Percentiles rank a stretch among this genome's conserved stretches.
These are phyloP conservation scores for Fusarium sterilihyphosum DNA, from an alignment of 2,329 filamentous ascomycete genomes.

Conservation along the genomic window DNA sequence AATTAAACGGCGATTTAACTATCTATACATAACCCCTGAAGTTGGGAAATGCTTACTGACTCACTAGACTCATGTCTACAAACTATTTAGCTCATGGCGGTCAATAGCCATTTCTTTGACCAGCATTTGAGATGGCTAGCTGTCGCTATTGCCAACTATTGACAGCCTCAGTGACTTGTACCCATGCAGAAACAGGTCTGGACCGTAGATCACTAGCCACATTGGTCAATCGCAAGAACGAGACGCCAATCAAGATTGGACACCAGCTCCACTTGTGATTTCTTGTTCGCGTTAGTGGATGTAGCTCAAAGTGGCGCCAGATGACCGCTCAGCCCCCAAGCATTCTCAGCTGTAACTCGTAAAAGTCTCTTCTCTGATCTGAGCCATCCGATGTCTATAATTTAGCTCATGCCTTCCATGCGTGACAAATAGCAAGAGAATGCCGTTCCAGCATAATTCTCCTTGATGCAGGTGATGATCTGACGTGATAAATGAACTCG, in stretches of 20 bases:
- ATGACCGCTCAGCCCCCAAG: background rate
- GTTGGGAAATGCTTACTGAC: too few species aligned
- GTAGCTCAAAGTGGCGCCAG: background rate
- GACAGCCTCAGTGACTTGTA: background rate
- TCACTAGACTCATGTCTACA: background rate
- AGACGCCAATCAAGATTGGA: background rate
- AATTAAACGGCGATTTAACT: too few species aligned
- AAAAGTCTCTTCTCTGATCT: background rate
- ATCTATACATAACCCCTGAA: background rate
- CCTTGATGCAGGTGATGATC: too few species aligned
- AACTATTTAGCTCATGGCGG: background rate
- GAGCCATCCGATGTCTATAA: background rate
- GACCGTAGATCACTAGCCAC: background rate
- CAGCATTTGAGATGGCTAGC: background rate
- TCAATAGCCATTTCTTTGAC: background rate
- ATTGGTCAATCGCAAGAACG: fast-evolving
- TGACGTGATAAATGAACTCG: fast-evolving
- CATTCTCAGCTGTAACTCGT: background rate
- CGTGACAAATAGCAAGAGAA: fast-evolving
- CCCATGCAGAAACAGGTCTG: background rate
- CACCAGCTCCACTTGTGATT: fast-evolving
- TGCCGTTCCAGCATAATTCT: fast-evolving
- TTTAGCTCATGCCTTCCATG: fast-evolving
- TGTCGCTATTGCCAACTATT: slow-evolving; percentile 1
- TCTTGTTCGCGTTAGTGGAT: background rate